Percentiles rank a stretch among this genome's conserved stretches.
These are phyloP conservation scores for Barbarea vulgaris DNA, from an alignment of 345 rosid genomes.

Conservation along the genomic window DNA sequence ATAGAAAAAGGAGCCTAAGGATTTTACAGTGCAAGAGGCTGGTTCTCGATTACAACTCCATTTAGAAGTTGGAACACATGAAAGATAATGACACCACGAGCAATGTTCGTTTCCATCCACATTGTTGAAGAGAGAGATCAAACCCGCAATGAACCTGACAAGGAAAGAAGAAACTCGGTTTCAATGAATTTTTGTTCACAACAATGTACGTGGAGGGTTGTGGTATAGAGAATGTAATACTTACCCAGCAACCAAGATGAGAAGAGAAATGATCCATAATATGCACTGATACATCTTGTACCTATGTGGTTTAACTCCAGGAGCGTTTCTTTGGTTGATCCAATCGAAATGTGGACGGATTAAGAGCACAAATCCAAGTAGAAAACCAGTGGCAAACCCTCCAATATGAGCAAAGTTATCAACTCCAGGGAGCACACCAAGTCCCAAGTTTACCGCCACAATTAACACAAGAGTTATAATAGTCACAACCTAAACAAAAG, in stretches of 20 bases:
- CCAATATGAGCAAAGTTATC: constrained; percentile 99
- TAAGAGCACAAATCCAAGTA: constrained; percentile 84
- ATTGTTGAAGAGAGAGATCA: constrained; percentile 73
- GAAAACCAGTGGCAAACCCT: constrained; percentile 85
- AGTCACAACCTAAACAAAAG: constrained; percentile 58
- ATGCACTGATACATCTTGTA: constrained; percentile 73
- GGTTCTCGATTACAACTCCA: constrained; percentile 86
- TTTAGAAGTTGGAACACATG: constrained; percentile 83
- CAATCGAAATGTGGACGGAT: constrained; percentile 92
- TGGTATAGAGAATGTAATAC: constrained; percentile 22
- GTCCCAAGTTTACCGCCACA: constrained; percentile 76
- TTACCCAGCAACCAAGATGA: constrained; percentile 73
- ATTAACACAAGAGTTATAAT: constrained; percentile 68
- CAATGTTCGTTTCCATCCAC: constrained; percentile 87
- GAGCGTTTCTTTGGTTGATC: constrained; percentile 57
- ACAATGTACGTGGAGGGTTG: neutral
- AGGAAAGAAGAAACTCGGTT: neutral
- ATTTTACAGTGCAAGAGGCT: constrained; percentile 64
- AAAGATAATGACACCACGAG: constrained; percentile 96
- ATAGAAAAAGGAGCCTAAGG: neutral
- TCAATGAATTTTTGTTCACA: neutral
- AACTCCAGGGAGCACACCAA: constrained; percentile 94
- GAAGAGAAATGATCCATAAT: constrained; percentile 75
- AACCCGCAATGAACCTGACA: constrained; percentile 60
- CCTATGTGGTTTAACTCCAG: constrained; percentile 50